Base-by-base conservation (phyloP, 345 rosid species). In the Diplotaxis tenuifolia region DNA sequence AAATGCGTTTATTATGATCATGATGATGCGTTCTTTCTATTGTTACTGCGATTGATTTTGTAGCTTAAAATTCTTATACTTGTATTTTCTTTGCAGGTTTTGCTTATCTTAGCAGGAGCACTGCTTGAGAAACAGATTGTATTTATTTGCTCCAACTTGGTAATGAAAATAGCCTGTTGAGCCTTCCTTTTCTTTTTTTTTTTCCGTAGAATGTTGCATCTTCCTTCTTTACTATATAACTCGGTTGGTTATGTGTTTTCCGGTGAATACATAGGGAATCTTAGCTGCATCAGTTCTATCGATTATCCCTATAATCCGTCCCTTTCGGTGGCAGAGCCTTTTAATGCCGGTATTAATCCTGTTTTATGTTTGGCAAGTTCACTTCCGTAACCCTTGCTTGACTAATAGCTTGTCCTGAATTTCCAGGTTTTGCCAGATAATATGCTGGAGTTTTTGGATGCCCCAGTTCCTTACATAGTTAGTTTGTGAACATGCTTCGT, bases 111-210 rank as follows among this genome's bases (percentile, higher is more conserved):
- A 80, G 86, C 98, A 9, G 95, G 84, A 73, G 96, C 97, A 71
- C 78, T 94, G 57, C 85, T 88, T 68, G 98, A 91, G 83, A 94
- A 94, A 78, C 96, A 89, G 82, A 94, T 89, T 42, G 87, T 85
- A 53, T 81, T 94, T 75, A 81, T 91, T 77, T 94, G 97, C 83
- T 89, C 98, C n/a, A 91, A 91, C 87, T 85, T 94, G 98, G 98
- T 91, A 85, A 59, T 20, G 15, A 18, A 54, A 12, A 38, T 50
- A 29, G 53, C 12, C 38, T 70, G 7, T 54, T 38, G 4, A 38
- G 50, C 68, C 38, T 40, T 27, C 19, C 36, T 4, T 25, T 36
- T 3, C 38, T 40, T 27, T n/a, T 52, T 4, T 25, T 36, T 3
- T 28, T 62, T 40, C 29, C 20, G 53, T 38, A 1, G 0, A 61